Base-by-base conservation (phyloP, 257 asterid species). In the Fraxinus quadrangulata region DNA sequence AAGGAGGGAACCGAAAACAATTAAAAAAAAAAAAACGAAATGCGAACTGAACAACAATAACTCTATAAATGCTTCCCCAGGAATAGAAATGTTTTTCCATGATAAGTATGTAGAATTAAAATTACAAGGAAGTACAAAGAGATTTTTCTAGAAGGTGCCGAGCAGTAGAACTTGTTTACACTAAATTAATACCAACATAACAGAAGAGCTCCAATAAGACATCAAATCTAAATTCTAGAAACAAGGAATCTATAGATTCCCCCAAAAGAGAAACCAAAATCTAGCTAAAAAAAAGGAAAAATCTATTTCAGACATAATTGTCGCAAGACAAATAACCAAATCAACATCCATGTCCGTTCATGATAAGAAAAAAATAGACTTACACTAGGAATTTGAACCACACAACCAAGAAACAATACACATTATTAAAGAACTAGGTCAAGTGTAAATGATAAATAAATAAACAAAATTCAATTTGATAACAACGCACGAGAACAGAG, bases 131-230 rank as follows among this genome's bases (percentile, higher is more conserved):
- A 5, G 26, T 3, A 51, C 17, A 54, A 54, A 54, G 26, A 54
- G 21, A 19, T 54, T 19, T 5, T 54, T 10, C 63, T 16, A 54
- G 1, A 54, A 54, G 63, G 11, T 54, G 3, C 63, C 63, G 5
- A 54, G 63, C 96, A 86, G 77, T 8, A 49, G 1, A 54, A 54
- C 65, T 26, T 54, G 6, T 19, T 54, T 54, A 54, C 65, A 54
- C 26, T 54, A 26, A 54, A 54, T 94, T 94, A 17, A 21, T 5
- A 54, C 26, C 2, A 54, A 19, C 65, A 4, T 54, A 2, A 42
- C 17, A 42, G 3, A 1, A 4, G 23, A 54, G 23, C 0, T 54
- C 12, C 23, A n/a, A 54, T 17, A 54, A 16, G 65, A 54, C 24
- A 6, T 17, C 6, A 17, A 16, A 42, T 16, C 28, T 4, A 17